Evolutionary conservation across 768 basidiomycete genomes (phyloP), one percentile per base, ranked within the genome.

Genomic region (Tubosaeta sp.): DNA sequence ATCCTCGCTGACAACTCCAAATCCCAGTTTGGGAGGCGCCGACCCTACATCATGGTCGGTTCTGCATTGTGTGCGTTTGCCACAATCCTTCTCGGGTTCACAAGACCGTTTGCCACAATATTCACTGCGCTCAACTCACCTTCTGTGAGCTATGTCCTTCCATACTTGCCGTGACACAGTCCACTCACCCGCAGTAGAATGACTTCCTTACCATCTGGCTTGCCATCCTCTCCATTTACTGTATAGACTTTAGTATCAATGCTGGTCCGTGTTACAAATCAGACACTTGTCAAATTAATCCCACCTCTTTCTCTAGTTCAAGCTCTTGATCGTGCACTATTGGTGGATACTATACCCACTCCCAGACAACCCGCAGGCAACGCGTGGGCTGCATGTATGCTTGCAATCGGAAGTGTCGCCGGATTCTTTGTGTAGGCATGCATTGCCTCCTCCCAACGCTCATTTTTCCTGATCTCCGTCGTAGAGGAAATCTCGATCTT

Each of bases 371-470:
- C 93, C 6, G 73, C 79, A 9, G 94, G 89, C 1, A 96, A 94
- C 63, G 94, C 94, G 0, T 98, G 94, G 94, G 94, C 92, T 1
- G 91, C 90, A 1, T 74, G 87, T n/a, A 94, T 96, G 91, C 71
- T 88, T 40, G 90, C 90, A 1, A 61, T 94, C 24, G 94, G 94
- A 11, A 84, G 88, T 49, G 85, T 95, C 0, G 73, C 83, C 2
- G 94, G 93, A 0, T 95, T 94, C 67, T 95, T 89, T 61, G 76
- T 90, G 93, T 94, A 58, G 58, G 89, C 30, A 49, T 7, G 3
- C 30, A n/a, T 40, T 12, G 2, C 18, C 7, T 35, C 16, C 32
- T 2, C 6, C 18, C 13, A 29, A 8, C 13, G 10, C 29, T 36
- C 46, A 3, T 22, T 7, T 19, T 31, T 47, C 32, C 49, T 39